These are phyloP conservation scores for Monilinia aucupariae DNA, from an alignment of 2,329 filamentous ascomycete genomes.

Conservation along the genomic window DNA sequence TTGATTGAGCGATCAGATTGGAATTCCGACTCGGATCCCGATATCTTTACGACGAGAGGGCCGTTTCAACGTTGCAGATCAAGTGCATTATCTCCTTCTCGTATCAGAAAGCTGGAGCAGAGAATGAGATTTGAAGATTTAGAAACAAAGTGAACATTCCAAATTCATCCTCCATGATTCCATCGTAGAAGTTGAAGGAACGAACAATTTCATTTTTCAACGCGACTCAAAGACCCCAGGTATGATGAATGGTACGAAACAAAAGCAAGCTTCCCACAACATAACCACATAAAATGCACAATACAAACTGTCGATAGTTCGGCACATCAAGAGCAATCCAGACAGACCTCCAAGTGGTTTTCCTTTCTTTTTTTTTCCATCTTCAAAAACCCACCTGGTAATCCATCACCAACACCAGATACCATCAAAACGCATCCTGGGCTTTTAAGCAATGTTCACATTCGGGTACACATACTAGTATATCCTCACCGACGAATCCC, in stretches of 20 bases:
- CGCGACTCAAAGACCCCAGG: fast-evolving
- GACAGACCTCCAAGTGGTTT: background rate
- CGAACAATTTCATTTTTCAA: background rate
- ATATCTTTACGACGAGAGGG: background rate
- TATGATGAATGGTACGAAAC: background rate
- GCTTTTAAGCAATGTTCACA: background rate
- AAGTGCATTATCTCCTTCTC: background rate
- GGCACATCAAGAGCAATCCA: background rate
- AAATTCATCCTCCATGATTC: background rate
- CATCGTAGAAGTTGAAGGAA: too few species aligned
- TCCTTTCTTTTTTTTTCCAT: too few species aligned
- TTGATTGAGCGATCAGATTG: conserved; percentile 28
- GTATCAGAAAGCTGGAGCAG: background rate
- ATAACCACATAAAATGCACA: too few species aligned
- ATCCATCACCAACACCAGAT: background rate
- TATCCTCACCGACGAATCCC: too few species aligned
- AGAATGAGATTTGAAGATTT: background rate
- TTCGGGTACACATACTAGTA: too few species aligned
- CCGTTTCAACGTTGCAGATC: background rate
- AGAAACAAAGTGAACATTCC: background rate
- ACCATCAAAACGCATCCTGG: background rate
- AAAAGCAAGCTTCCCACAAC: background rate
- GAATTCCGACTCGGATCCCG: background rate
- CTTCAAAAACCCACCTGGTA: too few species aligned
- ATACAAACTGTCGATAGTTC: too few species aligned